phyloP scores from a whole-genome alignment of 2,329 filamentous ascomycete genomes.

The Penicillium sp. region DNA sequence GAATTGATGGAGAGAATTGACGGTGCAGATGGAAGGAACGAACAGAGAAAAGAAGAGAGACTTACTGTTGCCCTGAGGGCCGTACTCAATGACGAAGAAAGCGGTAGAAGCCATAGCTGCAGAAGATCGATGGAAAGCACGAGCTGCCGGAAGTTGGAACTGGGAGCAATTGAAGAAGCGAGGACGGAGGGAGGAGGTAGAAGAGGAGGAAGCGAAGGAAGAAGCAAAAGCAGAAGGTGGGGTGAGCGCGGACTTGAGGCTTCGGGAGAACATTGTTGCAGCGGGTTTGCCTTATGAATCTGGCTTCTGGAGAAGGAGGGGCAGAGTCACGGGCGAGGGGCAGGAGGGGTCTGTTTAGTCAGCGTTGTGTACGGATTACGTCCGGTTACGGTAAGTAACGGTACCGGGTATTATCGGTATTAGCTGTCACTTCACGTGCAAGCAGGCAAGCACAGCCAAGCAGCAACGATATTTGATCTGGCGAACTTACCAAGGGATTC shows the following conservation, averaged over 20 bases:
- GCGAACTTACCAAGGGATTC: background rate
- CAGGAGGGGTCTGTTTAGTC: conserved; percentile 6
- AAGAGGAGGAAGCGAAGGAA: conserved; percentile 29
- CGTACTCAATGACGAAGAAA: conserved; percentile 70
- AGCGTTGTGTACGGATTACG: background rate
- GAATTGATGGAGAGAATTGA: too few relatives aligned
- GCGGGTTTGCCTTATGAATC: conserved; percentile 11
- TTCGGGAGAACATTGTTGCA: conserved; percentile 39
- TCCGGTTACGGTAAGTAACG: background rate
- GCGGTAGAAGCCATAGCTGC: conserved; percentile 68
- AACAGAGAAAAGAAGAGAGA: conserved; percentile 9
- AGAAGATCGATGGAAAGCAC: conserved; percentile 61
- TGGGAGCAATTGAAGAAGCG: conserved; percentile 29
- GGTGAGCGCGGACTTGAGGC: conserved; percentile 38
- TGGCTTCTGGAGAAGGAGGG: conserved; percentile 6
- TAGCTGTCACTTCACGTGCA: background rate
- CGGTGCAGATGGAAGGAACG: background rate
- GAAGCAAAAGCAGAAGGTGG: conserved; percentile 44
- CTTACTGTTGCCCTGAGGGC: conserved; percentile 37
- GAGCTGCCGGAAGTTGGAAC: conserved; percentile 25
- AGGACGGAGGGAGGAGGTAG: conserved; percentile 33
- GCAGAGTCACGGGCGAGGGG: conserved; percentile 16
- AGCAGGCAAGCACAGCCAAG: too few relatives aligned
- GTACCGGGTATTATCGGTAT: background rate
- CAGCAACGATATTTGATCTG: too few relatives aligned